Percentiles rank a stretch among this genome's conserved stretches.
These are phyloP conservation scores for Durio zibethinus DNA, from an alignment of 345 rosid genomes.

Conservation along the genomic window DNA sequence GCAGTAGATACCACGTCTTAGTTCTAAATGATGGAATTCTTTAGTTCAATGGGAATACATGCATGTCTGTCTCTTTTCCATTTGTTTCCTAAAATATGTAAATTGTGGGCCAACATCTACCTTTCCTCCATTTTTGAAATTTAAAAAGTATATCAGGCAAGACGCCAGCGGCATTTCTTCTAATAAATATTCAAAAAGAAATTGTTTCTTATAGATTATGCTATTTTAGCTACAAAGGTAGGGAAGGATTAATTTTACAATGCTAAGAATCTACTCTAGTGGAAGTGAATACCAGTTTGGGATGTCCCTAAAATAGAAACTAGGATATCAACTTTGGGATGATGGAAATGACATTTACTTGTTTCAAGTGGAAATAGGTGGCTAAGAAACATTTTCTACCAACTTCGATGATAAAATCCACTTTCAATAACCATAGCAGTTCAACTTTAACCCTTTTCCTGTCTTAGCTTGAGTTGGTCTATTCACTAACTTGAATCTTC, in stretches of 20 bases:
- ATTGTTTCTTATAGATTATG: neutral
- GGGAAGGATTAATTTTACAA: neutral
- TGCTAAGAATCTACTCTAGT: neutral
- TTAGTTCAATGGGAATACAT: neutral
- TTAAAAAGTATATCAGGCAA: neutral
- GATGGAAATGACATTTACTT: neutral
- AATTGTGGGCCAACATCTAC: neutral
- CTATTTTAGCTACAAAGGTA: neutral
- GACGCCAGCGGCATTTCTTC: neutral
- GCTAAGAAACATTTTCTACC: neutral
- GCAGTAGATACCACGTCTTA: neutral
- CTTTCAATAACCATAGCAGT: neutral
- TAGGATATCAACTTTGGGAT: neutral
- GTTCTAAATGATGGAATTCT: neutral
- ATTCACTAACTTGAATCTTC: neutral
- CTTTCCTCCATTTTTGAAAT: neutral
- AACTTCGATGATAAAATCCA: neutral
- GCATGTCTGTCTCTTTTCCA: neutral
- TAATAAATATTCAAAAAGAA: neutral
- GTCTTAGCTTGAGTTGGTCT: neutral
- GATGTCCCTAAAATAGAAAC: neutral
- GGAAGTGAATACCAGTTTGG: neutral
- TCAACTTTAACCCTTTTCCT: neutral
- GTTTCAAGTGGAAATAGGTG: neutral
- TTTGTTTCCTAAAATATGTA: neutral